Conservation (phyloP, 2,329 filamentous ascomycete genomes). For the Mariannaea elegans region DNA sequence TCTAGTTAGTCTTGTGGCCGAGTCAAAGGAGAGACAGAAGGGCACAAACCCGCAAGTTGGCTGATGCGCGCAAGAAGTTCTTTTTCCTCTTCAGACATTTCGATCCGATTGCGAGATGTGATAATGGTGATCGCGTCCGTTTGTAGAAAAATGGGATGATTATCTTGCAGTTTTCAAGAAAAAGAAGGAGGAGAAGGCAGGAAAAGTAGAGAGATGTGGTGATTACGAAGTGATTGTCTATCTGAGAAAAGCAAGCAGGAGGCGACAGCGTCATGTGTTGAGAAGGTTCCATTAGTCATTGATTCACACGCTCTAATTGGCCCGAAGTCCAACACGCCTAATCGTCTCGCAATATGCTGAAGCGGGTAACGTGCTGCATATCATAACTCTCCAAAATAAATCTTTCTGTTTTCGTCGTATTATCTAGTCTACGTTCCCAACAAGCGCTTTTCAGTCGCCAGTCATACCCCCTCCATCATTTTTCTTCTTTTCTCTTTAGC, state of each 20-base stretch:
- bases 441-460: no score
- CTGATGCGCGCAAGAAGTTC: conserved; percentile 64
- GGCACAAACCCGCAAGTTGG: conserved; percentile 57
- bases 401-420: no score
- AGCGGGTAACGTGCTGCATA: background rate
- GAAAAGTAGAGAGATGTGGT: background rate
- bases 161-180: conserved; percentile 4
- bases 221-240: background rate
- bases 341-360: conserved; percentile 29
- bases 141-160: background rate
- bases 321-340: background rate
- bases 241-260: background rate
- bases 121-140: background rate
- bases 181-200: background rate
- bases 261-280: conserved; percentile 28
- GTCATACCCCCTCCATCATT: no score
- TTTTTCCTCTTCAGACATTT: conserved; percentile 60
- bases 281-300: conserved; percentile 36
- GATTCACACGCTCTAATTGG: conserved; percentile 27
- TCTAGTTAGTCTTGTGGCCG: conserved; percentile 26
- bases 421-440: no score
- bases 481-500: background rate
- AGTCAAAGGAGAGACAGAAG: conserved; percentile 16
- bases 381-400: background rate
- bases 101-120: background rate